Base-by-base conservation (phyloP, 2,329 filamentous ascomycete species). In the Nemania diffusa region DNA sequence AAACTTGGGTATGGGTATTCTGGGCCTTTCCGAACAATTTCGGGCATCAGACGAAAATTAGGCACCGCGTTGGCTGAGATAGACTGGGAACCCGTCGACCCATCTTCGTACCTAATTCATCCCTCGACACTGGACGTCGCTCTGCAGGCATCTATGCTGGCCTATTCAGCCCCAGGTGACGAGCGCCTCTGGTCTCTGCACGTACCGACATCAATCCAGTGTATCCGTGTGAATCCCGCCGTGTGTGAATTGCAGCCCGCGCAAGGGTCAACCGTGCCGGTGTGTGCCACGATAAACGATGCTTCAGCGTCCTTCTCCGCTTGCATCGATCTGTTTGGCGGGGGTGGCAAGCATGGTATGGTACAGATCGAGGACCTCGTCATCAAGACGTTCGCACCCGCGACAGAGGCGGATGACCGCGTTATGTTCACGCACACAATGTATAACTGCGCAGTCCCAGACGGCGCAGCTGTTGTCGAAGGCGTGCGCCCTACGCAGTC, bases 341-440 rank as follows among this genome's bases (percentile, higher is more conserved):
- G 42, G 24, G 56, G 61, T 48, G 62, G 62, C 20, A 40, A 71
- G 48, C 53, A 61, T 0, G 26, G 8, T 15, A 71, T 72, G 67
- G 37, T 73, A 6, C 71, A 70, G 37, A 37, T 72, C 13, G 72
- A 73, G 20, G 69, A 67, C 26, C 9, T 73, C 20, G 48, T 44
- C 0, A 53, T 72, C 13, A 69, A 68, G 9, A 62, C 72, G 3
- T 61, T 68, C 1, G 60, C 60, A 1, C 56, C 60, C 8, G 60
- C 65, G 1, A 34, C 65, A 2, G 44, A 17, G 22, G 32, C 27
- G 1, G 56, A 64, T 3, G 65, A 68, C 34, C 65, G 65, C 44
- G 13, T 29, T 3, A 55, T 68, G 42, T 68, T 44, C 20, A 44
- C 42, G 4, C 15, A 37, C 17, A 60, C 48, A 2, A 58, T 51